Percentiles rank a stretch among this genome's conserved stretches.
Evolutionary conservation across 495 filamentous ascomycete genomes (phyloP).

Genomic region (Thozetella sp.): DNA sequence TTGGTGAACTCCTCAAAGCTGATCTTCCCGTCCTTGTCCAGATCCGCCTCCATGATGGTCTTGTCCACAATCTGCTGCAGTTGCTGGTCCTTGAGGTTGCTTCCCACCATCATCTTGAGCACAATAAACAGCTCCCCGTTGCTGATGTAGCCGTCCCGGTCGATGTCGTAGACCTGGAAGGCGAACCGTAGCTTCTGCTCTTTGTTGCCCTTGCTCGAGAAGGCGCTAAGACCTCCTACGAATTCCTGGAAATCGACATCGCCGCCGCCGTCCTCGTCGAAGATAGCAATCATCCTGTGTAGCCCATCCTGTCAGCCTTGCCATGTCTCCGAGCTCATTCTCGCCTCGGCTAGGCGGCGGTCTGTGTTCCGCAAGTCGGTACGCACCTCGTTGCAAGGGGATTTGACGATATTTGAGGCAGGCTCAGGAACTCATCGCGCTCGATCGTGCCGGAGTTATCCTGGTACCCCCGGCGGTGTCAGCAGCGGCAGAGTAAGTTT

Average conservation of each 20-base stretch:
- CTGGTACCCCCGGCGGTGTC: constrained; percentile 40
- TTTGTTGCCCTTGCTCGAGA: constrained; percentile 98
- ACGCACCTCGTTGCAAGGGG: constrained; percentile 87
- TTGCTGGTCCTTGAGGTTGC: constrained; percentile 98
- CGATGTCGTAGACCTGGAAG: constrained; percentile 99
- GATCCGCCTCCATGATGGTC: constrained; percentile 99
- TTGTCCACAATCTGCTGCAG: constrained; percentile 99
- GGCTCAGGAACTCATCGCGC: constrained; percentile 95
- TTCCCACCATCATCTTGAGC: constrained; percentile 99
- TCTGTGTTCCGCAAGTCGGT: neutral
- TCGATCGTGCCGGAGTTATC: constrained; percentile 98
- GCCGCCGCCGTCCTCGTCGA: constrained; percentile 97
- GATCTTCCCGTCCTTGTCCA: constrained; percentile 95
- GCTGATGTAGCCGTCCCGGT: constrained; percentile 97
- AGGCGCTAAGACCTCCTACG: constrained; percentile 91
- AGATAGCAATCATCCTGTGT: constrained; percentile 95
- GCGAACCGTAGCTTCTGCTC: constrained; percentile 97
- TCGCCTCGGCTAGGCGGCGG: neutral
- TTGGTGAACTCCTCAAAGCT: constrained; percentile 98
- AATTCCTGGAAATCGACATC: constrained; percentile 99
- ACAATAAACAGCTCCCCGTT: constrained; percentile 99
- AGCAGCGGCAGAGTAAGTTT: neutral
- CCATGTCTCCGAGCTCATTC: neutral
- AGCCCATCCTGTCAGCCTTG: neutral
- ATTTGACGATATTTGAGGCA: constrained; percentile 97